Conservation (phyloP, 768 basidiomycete species). For the Strobilomyces echinocephalus region DNA sequence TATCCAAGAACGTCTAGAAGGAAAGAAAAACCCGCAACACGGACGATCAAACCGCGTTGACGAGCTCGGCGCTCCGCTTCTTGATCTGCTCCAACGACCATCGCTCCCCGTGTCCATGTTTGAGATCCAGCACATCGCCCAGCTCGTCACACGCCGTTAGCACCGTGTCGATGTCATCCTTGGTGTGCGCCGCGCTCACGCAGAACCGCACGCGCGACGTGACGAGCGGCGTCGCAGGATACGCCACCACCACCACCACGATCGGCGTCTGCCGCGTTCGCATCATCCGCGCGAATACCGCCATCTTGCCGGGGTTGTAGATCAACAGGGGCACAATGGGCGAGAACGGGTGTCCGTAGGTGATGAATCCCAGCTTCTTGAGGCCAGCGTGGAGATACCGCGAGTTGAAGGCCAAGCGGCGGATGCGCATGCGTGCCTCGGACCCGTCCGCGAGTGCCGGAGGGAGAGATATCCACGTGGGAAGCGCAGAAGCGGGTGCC, state of each 20-base stretch:
- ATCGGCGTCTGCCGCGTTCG: conserved; percentile 68
- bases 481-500: conserved; percentile 59
- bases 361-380: conserved; percentile 92
- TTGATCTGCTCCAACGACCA: conserved; percentile 79
- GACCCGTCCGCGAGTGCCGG: conserved; percentile 69
- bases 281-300: conserved; percentile 88
- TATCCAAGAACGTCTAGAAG: conserved; percentile 22
- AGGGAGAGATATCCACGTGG: conserved; percentile 76
- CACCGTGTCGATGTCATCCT: conserved; percentile 88
- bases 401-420: conserved; percentile 91
- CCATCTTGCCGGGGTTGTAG: conserved; percentile 94
- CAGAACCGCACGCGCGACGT: conserved; percentile 91
- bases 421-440: conserved; percentile 79
- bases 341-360: conserved; percentile 85
- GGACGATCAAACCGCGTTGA: conserved; percentile 31
- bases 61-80: conserved; percentile 70
- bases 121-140: conserved; percentile 85
- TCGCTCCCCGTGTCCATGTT: conserved; percentile 66
- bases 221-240: conserved; percentile 86
- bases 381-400: conserved; percentile 86
- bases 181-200: conserved; percentile 91
- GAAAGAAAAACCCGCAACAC: background rate
- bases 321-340: conserved; percentile 91
- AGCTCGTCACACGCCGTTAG: conserved; percentile 88
- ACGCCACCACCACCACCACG: conserved; percentile 84